These are phyloP conservation scores for Lachancea meyersii DNA, from an alignment of 805 yeast species.

Conservation along the genomic window DNA sequence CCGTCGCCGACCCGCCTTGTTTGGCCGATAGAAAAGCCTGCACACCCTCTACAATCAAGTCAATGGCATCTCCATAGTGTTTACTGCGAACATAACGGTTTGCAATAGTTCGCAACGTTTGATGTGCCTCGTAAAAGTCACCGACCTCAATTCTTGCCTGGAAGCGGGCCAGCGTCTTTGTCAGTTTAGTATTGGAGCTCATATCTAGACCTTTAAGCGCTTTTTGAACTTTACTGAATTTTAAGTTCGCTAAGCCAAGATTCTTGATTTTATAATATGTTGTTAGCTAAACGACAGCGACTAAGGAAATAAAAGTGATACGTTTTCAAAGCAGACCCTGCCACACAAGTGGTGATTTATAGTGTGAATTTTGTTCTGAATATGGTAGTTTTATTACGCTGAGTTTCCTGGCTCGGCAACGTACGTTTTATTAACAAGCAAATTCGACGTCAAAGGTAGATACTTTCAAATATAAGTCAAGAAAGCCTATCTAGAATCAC, in stretches of 20 bases:
- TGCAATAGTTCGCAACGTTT: constrained; percentile 82
- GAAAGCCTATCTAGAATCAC: too few relatives aligned
- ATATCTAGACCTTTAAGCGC: constrained; percentile 4
- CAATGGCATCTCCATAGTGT: constrained; percentile 65
- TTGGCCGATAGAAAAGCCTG: constrained; percentile 58
- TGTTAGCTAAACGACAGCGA: neutral
- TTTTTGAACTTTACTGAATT: neutral
- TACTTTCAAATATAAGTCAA: too few relatives aligned
- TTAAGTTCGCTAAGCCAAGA: neutral
- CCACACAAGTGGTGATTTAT: too few relatives aligned
- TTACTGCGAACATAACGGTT: constrained; percentile 72
- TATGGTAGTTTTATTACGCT: too few relatives aligned
- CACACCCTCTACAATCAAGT: constrained; percentile 66
- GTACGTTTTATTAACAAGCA: too few relatives aligned
- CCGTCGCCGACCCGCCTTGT: constrained; percentile 78
- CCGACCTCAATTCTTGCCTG: constrained; percentile 62
- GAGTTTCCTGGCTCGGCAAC: too few relatives aligned
- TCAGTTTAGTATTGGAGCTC: constrained; percentile 36
- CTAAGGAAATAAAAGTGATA: neutral
- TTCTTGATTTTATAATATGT: neutral
- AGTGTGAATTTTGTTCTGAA: too few relatives aligned
- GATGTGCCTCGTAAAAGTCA: constrained; percentile 92
- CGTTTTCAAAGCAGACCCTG: neutral
- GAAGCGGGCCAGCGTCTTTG: constrained; percentile 58
- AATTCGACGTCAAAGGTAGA: too few relatives aligned